phyloP scores from a whole-genome alignment of 352 stramenopile species.

The Phytophthora litchii region DNA sequence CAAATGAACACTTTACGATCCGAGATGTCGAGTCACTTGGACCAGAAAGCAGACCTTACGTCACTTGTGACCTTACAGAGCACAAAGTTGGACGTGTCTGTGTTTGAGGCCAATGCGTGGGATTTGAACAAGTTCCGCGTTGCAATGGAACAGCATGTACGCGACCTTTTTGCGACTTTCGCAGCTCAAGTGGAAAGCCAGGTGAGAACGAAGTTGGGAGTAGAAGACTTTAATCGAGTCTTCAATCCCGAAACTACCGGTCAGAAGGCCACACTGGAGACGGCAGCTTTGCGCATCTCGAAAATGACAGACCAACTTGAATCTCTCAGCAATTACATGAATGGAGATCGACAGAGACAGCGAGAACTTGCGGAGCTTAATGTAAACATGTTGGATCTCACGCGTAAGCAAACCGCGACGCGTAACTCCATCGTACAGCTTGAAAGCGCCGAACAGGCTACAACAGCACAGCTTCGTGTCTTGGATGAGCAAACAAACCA shows the following conservation, averaged over 20 bases:
- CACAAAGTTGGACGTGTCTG: conserved; percentile 67
- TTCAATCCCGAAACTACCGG: conserved; percentile 62
- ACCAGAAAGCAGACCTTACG: conserved; percentile 51
- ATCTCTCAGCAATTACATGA: conserved; percentile 49
- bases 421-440: conserved; percentile 52
- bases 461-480: conserved; percentile 30
- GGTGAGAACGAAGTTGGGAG: conserved; percentile 54
- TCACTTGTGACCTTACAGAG: conserved; percentile 41
- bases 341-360: conserved; percentile 51
- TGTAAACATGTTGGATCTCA: conserved; percentile 53
- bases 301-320: conserved; percentile 65
- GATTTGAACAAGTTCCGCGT: conserved; percentile 61
- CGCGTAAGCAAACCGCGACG: conserved; percentile 51
- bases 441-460: conserved; percentile 33
- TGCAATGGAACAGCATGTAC: conserved; percentile 60
- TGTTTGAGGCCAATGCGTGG: conserved; percentile 58
- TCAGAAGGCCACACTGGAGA: conserved; percentile 56
- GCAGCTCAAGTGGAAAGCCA: conserved; percentile 58
- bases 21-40: conserved; percentile 38
- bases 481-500: conserved; percentile 33
- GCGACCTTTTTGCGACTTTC: conserved; percentile 65
- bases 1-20: conserved; percentile 40
- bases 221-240: conserved; percentile 70
- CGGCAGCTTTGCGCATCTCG: conserved; percentile 45
- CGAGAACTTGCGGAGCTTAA: conserved; percentile 55